Conservation (phyloP, 1,284 basidiomycete species). For the Erythrobasidium hasegawianum region DNA sequence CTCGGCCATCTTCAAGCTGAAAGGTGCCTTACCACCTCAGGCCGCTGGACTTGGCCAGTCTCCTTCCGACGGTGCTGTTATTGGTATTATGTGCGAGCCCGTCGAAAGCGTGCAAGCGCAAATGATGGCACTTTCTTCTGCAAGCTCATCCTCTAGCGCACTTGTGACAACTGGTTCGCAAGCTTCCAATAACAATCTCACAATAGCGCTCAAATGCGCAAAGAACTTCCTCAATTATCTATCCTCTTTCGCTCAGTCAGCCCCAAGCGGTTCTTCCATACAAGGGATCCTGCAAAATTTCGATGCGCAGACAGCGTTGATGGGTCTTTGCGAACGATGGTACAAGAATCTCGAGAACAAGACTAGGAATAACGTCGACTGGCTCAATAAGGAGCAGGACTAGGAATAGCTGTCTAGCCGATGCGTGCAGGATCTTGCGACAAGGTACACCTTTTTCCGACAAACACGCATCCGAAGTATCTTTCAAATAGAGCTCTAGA, state of each 20-base stretch:
- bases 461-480: too few relatives aligned
- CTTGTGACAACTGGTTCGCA: neutral
- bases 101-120: conserved; percentile 28
- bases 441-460: too few relatives aligned
- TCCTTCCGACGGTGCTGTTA: conserved; percentile 5
- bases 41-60: conserved; percentile 1
- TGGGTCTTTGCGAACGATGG: conserved; percentile 32
- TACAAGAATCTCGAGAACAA: conserved; percentile 32
- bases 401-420: neutral
- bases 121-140: conserved; percentile 7
- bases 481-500: too few relatives aligned
- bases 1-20: conserved; percentile 34
- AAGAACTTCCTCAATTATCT: conserved; percentile 38
- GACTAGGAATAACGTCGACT: conserved; percentile 24
- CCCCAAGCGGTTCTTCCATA: conserved; percentile 24
- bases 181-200: conserved; percentile 24
- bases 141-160: neutral
- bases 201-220: conserved; percentile 19
- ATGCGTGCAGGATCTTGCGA: too few relatives aligned
- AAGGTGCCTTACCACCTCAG: conserved; percentile 11
- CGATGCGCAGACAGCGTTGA: conserved; percentile 20
- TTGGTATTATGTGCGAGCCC: conserved; percentile 32
- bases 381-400: conserved; percentile 33
- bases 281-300: conserved; percentile 27
- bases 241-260: conserved; percentile 34